Evolutionary conservation across 192 early-diverging fungal genomes (phyloP), one percentile per base, ranked within the genome.

Genomic region (Kickxella alabastrina): DNA sequence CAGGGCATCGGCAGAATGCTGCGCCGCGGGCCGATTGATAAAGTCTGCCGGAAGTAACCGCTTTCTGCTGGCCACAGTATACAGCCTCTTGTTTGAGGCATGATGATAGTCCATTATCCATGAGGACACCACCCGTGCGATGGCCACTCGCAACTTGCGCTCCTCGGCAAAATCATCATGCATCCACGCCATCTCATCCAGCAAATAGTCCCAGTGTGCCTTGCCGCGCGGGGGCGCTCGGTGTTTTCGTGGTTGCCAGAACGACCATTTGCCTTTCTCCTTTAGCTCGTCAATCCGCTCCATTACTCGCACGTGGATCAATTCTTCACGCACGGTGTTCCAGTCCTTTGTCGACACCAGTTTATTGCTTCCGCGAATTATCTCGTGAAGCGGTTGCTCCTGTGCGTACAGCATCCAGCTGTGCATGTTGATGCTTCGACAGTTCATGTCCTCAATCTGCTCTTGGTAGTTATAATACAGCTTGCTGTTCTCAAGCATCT

Each of bases 41-140:
- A 71, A 62, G 6, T 55, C 29, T 7, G 44, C 46, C 1, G 58
- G 53, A n/a, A 57, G 36, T 13, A 50, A 27, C 13, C 55, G 55
- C 40, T 44, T 42, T 31, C 37, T 43, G 6, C 46, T 51, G 40
- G 49, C 40, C n/a, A 79, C 64, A n/a, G 54, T 63, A 9, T 77
- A 67, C 6, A 56, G 57, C 19, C 60, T 60, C 32, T 76, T 80
- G 59, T 75, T 59, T 13, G 37, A 19, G 7, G 71, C 64, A 5
- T 59, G 46, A 37, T 81, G 79, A 23, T 70, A 81, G 54, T 75
- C 79, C 63, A 69, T 59, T 6, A 81, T 65, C 71, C 71, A 78
- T 36, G 54, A 61, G 4, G 68, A 48, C 4, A 81, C 22, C 49
- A 57, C 27, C 22, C 62, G 52, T 3, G 72, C 68, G 39, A 73